These are phyloP conservation scores for Oropetium thomaeum DNA, from an alignment of 176 grass and related monocot species.

Conservation along the genomic window DNA sequence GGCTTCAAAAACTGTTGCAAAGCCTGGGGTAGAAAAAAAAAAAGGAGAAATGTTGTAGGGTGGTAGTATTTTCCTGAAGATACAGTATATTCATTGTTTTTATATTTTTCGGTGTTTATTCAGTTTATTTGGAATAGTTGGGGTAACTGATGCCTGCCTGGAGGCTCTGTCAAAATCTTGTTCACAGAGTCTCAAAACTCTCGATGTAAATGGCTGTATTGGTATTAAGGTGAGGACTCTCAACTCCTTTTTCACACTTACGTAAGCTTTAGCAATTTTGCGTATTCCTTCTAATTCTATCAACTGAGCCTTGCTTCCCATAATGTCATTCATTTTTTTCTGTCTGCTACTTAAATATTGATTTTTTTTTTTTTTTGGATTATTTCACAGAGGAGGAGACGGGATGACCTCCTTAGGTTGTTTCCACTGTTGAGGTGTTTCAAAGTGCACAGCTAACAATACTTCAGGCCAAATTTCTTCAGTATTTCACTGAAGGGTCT, in stretches of 20 bases:
- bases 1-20: too few species aligned
- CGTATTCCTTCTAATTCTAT: not conserved
- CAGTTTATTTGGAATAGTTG: constrained; percentile 87
- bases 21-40: too few species aligned
- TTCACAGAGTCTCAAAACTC: constrained; percentile 63
- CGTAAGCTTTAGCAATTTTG: not conserved
- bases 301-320: not conserved
- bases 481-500: not conserved
- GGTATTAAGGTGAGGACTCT: constrained; percentile 67
- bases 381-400: constrained; percentile 66
- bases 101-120: constrained; percentile 29
- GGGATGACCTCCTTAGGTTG: constrained; percentile 49
- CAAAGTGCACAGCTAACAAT: constrained; percentile 73
- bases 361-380: constrained; percentile 2
- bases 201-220: constrained; percentile 87
- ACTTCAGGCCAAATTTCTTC: not conserved
- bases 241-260: not conserved
- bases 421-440: constrained; percentile 71
- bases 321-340: not conserved
- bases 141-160: constrained; percentile 74
- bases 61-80: not conserved
- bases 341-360: not conserved
- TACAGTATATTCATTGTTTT: not conserved
- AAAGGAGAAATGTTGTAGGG: too few species aligned
- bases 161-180: constrained; percentile 71